Conservation (phyloP, 768 basidiomycete genomes). For the Phaeotremella skinneri region DNA sequence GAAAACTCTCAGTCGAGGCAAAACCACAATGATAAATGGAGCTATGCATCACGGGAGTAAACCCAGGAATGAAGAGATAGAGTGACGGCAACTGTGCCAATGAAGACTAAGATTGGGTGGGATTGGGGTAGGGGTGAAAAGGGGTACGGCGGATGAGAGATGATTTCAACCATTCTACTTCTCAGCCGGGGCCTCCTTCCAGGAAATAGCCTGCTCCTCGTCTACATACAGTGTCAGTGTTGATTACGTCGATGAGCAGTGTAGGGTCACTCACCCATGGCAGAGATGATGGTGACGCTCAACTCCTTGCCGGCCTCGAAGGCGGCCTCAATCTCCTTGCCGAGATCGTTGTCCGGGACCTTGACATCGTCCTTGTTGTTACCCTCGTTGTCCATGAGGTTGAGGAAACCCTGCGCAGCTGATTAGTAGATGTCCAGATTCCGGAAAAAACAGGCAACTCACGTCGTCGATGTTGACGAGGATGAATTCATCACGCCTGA, state of each 20-base stretch:
- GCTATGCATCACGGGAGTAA: background rate
- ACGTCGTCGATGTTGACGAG: slow-evolving; percentile 87
- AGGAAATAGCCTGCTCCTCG: slow-evolving; percentile 87
- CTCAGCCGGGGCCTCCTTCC: slow-evolving; percentile 84
- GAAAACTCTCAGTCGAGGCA: too few species aligned
- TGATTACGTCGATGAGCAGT: background rate
- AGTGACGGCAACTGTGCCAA: background rate
- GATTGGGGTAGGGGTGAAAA: too few species aligned
- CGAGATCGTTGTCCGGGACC: slow-evolving; percentile 81
- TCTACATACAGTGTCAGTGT: slow-evolving; percentile 22
- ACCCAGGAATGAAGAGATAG: background rate
- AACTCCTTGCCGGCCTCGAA: slow-evolving; percentile 89
- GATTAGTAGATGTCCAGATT: slow-evolving; percentile 7
- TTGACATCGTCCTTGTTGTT: slow-evolving; percentile 87
- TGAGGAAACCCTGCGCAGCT: slow-evolving; percentile 76
- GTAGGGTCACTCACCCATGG: slow-evolving; percentile 62
- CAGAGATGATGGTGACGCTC: slow-evolving; percentile 60
- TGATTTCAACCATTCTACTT: slow-evolving; percentile 12
- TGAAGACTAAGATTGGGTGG: too few species aligned
- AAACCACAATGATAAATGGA: background rate
- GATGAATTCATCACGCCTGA: slow-evolving; percentile 81
- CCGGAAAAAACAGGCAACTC: slow-evolving; percentile 16
- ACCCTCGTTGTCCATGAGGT: slow-evolving; percentile 83
- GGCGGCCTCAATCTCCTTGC: slow-evolving; percentile 63
- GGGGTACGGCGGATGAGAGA: background rate